Evolutionary conservation across 805 yeast species (phyloP), one percentile per base, ranked within the genome.

Genomic region (Starmerella lactis-condensi): DNA sequence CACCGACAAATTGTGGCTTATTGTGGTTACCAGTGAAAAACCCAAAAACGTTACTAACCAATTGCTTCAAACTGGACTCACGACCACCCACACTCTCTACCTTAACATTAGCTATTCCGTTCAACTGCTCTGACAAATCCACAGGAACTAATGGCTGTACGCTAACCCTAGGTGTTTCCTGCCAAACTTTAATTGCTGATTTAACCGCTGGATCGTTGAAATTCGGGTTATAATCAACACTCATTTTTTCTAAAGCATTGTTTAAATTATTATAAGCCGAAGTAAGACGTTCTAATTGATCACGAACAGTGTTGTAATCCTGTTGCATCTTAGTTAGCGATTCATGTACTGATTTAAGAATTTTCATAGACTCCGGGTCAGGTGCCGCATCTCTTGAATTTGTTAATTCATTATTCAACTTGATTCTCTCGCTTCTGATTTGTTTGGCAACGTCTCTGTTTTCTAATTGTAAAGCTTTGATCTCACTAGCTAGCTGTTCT

Each of bases 201-300:
- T 79, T 79, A 13, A 83, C 94, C 0, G 83, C 91, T 6, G 70
- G 68, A 53, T 83, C 94, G 48, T 83, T 81, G 55, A 81, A 69
- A 45, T 81, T 75, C 29, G 76, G 78, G 44, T 81, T 78, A 52
- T 76, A 82, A n/a, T 65, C 64, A 3, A 58, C 46, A 6, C 60
- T 50, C 53, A 83, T 57, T 4, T 53, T 52, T 2, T 53, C 50
- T 30, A 79, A 47, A 12, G 75, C 60, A 2, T 22, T 39, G 22
- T 34, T 43, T 20, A 55, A 37, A 10, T 36, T 33, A 3, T 26
- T 17, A 27, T 39, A 36, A 5, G 42, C 30, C n/a, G 31, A 36
- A 17, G 28, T 23, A 16, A 35, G 29, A 11, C 22, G 25, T 5
- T 6, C 12, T n/a, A 41, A 28, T 9, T 24, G 33, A 4, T 22